These are phyloP conservation scores for Wickerhamomyces silvicola DNA, from an alignment of 805 yeast species.

Conservation along the genomic window DNA sequence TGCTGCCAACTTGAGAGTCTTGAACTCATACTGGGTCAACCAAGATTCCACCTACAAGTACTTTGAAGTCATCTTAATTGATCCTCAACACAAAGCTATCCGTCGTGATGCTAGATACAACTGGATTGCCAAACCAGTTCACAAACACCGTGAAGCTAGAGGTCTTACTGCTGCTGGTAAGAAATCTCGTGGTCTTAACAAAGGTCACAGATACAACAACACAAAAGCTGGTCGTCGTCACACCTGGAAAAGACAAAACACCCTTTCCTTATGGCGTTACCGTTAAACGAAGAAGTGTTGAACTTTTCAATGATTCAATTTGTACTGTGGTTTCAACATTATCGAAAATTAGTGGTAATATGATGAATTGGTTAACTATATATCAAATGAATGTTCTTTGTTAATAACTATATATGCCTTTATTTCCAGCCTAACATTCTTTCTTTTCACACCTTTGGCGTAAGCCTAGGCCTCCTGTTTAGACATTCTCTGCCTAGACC, in stretches of 20 bases:
- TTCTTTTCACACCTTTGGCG: conserved; percentile 3
- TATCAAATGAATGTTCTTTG: too few relatives aligned
- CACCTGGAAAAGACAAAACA: conserved; percentile 99
- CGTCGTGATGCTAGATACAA: conserved; percentile 97
- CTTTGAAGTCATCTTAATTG: conserved; percentile 96
- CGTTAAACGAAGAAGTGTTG: conserved; percentile 42
- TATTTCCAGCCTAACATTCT: too few relatives aligned
- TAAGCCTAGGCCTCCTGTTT: conserved; percentile 2
- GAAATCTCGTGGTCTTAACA: conserved; percentile 99
- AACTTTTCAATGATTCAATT: too few relatives aligned
- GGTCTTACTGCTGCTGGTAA: conserved; percentile 97
- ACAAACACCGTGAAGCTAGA: conserved; percentile 99
- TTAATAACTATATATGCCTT: too few relatives aligned
- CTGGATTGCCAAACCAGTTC: conserved; percentile 99
- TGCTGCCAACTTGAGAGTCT: conserved; percentile 97
- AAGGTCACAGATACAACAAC: conserved; percentile 99
- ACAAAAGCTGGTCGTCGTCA: conserved; percentile 98
- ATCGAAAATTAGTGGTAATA: too few relatives aligned
- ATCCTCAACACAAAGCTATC: conserved; percentile 97
- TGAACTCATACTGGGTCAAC: conserved; percentile 99
- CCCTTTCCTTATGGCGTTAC: conserved; percentile 99
- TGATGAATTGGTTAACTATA: too few relatives aligned
- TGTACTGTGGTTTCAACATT: too few relatives aligned
- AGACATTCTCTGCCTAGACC: too few relatives aligned
- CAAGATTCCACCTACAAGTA: conserved; percentile 99